A percentile compares a stretch with the other conserved stretches of the same genome.
phyloP scores from a whole-genome alignment of 176 grass and related monocot genomes.

The Raddia distichophylla region DNA sequence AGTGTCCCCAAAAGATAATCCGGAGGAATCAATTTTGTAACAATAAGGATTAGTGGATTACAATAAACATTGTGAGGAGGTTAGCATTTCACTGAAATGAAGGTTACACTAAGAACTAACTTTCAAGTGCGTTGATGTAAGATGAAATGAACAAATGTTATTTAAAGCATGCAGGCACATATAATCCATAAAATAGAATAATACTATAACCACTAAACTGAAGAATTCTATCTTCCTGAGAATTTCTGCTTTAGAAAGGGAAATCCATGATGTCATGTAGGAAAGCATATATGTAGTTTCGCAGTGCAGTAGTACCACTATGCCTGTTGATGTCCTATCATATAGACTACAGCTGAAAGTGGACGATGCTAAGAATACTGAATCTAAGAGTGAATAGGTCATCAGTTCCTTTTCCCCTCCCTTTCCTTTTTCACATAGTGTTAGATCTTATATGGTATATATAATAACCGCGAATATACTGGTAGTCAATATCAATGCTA shows the following conservation, averaged over 20 bases:
- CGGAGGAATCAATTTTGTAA: background rate
- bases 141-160: slow-evolving; percentile 15
- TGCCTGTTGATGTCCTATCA: slow-evolving; percentile 10
- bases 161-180: slow-evolving; percentile 35
- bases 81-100: slow-evolving; percentile 31
- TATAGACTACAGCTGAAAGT: background rate
- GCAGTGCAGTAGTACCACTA: slow-evolving; percentile 7
- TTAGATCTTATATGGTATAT: background rate
- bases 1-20: background rate
- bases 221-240: background rate
- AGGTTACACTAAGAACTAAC: slow-evolving; percentile 8
- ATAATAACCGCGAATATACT: background rate
- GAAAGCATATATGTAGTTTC: slow-evolving; percentile 2
- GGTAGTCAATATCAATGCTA: slow-evolving; percentile 1
- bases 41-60: slow-evolving; percentile 28
- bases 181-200: slow-evolving; percentile 3
- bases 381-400: background rate
- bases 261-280: slow-evolving; percentile 31
- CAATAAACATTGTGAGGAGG: background rate
- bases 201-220: background rate
- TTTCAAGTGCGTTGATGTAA: slow-evolving; percentile 10
- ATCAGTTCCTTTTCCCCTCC: background rate
- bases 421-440: background rate
- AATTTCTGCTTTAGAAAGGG: background rate
- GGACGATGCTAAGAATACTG: background rate